phyloP scores from a whole-genome alignment of 1,139 yeast species.

The Torulaspora pretoriensis region DNA sequence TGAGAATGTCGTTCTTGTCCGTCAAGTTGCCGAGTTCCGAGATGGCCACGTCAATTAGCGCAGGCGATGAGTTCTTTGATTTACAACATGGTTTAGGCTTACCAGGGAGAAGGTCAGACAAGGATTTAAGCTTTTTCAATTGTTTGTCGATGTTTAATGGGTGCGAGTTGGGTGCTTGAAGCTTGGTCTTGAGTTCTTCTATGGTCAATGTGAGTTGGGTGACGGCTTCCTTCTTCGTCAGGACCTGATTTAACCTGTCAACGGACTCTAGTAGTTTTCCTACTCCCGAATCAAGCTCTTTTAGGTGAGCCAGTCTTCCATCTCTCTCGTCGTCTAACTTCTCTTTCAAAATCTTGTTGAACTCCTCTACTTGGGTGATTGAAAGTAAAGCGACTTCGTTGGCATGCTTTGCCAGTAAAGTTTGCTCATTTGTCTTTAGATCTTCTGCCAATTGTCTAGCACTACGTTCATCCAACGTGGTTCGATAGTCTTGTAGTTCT shows the following conservation, averaged over 20 bases:
- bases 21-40: conserved; percentile 27
- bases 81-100: conserved; percentile 26
- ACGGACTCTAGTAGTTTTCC: conserved; percentile 37
- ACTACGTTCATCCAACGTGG: conserved; percentile 60
- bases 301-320: conserved; percentile 70
- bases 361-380: conserved; percentile 66
- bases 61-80: conserved; percentile 19
- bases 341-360: conserved; percentile 58
- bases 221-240: conserved; percentile 31
- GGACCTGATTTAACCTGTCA: conserved; percentile 23
- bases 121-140: conserved; percentile 32
- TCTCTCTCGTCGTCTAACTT: conserved; percentile 76
- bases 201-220: conserved; percentile 28
- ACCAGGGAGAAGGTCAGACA: conserved; percentile 30
- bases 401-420: conserved; percentile 69
- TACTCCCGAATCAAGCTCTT: conserved; percentile 55
- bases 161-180: conserved; percentile 20
- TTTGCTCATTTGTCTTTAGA: conserved; percentile 62
- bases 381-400: conserved; percentile 72
- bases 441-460: conserved; percentile 58
- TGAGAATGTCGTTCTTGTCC: conserved; percentile 25
- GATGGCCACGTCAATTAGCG: conserved; percentile 27
- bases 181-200: conserved; percentile 24
- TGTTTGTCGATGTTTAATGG: conserved; percentile 34
- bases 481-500: conserved; percentile 59